Evolutionary conservation across 306 rosid genomes (phyloP).

Genomic region (Castanea mollissima): DNA sequence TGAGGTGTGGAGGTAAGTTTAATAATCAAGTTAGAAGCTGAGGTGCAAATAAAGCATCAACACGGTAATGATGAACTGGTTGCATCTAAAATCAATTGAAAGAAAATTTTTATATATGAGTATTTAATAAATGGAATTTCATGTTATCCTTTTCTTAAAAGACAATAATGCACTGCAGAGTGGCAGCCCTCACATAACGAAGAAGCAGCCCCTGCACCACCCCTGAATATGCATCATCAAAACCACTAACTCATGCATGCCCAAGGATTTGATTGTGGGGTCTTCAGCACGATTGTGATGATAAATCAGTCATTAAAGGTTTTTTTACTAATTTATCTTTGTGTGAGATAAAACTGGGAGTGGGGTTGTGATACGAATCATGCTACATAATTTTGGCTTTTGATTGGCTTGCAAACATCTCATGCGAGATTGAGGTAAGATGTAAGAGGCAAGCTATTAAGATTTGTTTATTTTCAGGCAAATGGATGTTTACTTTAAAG

Average conservation of each 20-base stretch:
- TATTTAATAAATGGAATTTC: background rate
- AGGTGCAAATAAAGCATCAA: background rate
- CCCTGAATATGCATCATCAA: background rate
- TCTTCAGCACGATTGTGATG: background rate
- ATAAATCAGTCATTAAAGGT: background rate
- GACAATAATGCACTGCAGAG: too few species aligned
- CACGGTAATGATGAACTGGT: background rate
- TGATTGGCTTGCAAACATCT: background rate
- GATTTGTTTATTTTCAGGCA: background rate
- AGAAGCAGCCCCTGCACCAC: too few species aligned
- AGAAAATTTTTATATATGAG: background rate
- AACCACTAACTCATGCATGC: background rate
- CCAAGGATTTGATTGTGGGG: background rate
- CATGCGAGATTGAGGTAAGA: background rate
- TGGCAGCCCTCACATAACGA: too few species aligned
- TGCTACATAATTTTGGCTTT: background rate
- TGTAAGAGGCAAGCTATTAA: background rate
- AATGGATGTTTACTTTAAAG: background rate
- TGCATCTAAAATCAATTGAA: background rate
- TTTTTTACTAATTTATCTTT: background rate
- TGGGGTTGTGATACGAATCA: background rate
- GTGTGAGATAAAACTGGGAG: background rate
- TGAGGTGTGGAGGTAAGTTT: background rate
- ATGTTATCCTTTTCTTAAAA: background rate
- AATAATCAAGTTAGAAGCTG: background rate